These are phyloP conservation scores for Cercophora scortea DNA, from an alignment of 495 filamentous ascomycete genomes.

Conservation along the genomic window DNA sequence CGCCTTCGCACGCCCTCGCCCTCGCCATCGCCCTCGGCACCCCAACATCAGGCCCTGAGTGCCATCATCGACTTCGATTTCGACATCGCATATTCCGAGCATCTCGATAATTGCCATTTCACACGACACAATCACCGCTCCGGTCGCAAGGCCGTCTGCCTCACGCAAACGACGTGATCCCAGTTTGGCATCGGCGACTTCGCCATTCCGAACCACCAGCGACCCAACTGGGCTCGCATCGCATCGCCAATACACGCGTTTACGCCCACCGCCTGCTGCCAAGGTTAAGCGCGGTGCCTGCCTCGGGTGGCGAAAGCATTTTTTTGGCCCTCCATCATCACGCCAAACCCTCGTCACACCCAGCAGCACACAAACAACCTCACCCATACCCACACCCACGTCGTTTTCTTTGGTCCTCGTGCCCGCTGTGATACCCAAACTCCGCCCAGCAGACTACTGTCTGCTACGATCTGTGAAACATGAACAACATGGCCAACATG, in stretches of 20 bases:
- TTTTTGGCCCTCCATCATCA: neutral
- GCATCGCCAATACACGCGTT: constrained; percentile 2
- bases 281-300: constrained; percentile 19
- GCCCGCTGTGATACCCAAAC: constrained; percentile 9
- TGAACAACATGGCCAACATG: constrained; percentile 67
- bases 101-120: neutral
- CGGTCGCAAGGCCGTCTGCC: neutral
- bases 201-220: too few species aligned
- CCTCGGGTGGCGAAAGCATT: constrained; percentile 17
- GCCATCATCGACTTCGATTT: too few species aligned
- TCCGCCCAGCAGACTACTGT: constrained; percentile 20
- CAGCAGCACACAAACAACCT: neutral
- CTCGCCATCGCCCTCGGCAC: neutral
- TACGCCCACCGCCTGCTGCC: constrained; percentile 10
- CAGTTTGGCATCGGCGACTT: too few species aligned
- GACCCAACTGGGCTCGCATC: neutral
- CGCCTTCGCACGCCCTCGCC: neutral
- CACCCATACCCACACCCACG: neutral
- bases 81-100: neutral
- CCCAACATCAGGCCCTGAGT: neutral
- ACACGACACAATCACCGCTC: neutral
- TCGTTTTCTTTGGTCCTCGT: neutral
- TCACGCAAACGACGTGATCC: too few species aligned
- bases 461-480: constrained; percentile 29
- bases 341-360: neutral